These are phyloP conservation scores for Lophium mytilinum DNA, from an alignment of 495 filamentous ascomycete genomes.

Conservation along the genomic window DNA sequence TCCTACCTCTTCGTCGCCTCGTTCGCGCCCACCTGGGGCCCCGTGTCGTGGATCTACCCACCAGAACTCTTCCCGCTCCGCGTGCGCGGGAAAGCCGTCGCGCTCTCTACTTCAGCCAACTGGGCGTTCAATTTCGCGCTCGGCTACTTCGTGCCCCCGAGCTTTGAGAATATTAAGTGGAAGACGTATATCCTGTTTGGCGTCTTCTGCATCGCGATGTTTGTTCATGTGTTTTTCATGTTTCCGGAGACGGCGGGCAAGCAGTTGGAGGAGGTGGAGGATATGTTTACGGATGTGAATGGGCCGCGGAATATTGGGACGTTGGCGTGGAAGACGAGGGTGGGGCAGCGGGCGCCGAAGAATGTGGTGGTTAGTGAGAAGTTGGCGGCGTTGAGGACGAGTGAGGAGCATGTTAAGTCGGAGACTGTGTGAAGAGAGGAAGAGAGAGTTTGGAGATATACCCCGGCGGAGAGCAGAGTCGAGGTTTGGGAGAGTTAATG, in stretches of 20 bases:
- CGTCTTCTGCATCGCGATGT: slow-evolving; percentile 64
- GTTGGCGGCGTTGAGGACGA: not conserved
- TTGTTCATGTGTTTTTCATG: slow-evolving; percentile 63
- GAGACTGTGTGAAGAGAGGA: too few relatives aligned
- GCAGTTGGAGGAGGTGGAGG: slow-evolving; percentile 65
- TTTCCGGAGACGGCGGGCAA: slow-evolving; percentile 80
- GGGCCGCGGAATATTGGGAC: slow-evolving; percentile 56
- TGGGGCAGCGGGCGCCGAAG: slow-evolving; percentile 7
- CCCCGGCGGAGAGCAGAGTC: too few relatives aligned
- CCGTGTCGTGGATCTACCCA: slow-evolving; percentile 66
- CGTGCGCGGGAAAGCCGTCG: slow-evolving; percentile 2
- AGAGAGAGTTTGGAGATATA: too few relatives aligned
- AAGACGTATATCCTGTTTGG: slow-evolving; percentile 68
- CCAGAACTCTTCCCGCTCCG: slow-evolving; percentile 66
- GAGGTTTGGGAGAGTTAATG: too few relatives aligned
- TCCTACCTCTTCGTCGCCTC: slow-evolving; percentile 26
- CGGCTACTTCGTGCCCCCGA: slow-evolving; percentile 67
- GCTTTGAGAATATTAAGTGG: slow-evolving; percentile 68
- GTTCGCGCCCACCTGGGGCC: slow-evolving; percentile 56
- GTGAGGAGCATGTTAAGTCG: not conserved
- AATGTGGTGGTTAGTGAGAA: not conserved
- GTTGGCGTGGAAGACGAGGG: slow-evolving; percentile 60
- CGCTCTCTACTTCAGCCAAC: slow-evolving; percentile 2
- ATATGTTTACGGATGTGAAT: slow-evolving; percentile 56
- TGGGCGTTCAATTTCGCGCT: slow-evolving; percentile 40